Percentiles rank a stretch among this genome's conserved stretches.
Conservation (phyloP, 495 filamentous ascomycete species). For the Neurospora cerealis region DNA sequence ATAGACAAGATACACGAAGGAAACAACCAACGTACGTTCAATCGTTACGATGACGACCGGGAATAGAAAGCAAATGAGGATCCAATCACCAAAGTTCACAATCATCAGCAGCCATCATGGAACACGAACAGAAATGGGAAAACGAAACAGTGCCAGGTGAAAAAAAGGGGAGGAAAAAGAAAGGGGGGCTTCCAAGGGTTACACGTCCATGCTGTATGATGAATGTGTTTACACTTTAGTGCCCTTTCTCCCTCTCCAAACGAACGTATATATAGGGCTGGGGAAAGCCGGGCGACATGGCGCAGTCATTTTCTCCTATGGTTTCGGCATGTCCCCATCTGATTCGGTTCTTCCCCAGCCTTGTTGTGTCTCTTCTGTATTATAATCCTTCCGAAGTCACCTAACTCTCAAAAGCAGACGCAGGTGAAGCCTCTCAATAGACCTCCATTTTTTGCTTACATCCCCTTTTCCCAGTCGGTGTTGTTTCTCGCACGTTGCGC, state of each 20-base stretch:
- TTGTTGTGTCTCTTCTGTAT: not conserved
- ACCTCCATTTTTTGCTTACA: not conserved
- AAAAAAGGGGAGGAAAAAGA: not conserved
- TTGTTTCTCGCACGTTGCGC: not conserved
- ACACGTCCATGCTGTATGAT: not conserved
- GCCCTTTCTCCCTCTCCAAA: not conserved
- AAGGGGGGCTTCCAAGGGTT: not conserved
- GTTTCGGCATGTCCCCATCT: not conserved
- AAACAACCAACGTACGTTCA: not conserved
- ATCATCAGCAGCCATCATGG: not conserved
- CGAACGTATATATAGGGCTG: not conserved
- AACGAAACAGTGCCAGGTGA: not conserved
- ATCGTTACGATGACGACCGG: not conserved
- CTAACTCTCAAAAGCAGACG: not conserved
- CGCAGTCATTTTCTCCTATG: not conserved
- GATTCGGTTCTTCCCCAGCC: not conserved
- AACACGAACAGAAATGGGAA: not conserved
- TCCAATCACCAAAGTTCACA: not conserved
- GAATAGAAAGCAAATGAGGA: not conserved
- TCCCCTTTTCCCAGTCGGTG: not conserved
- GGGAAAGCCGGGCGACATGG: not conserved
- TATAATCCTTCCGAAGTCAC: not conserved
- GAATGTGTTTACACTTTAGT: not conserved
- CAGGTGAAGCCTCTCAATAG: not conserved
- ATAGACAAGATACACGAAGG: not conserved